Conservation (phyloP, 208 protist species). For the Leishmania turanica region DNA sequence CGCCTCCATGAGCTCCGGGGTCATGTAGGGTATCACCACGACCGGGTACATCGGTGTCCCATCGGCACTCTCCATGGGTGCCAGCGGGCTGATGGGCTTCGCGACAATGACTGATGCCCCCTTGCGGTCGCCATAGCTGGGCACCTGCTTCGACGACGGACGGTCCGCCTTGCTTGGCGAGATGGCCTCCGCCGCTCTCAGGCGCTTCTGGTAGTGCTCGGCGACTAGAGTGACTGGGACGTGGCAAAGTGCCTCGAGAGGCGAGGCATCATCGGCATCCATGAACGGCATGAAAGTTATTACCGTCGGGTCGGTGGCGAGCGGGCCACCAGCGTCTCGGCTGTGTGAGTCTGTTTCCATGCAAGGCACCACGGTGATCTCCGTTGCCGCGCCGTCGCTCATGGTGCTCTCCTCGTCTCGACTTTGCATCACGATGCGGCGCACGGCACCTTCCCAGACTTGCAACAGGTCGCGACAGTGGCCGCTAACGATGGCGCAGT, state of each 20-base stretch:
- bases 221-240: conserved; percentile 22
- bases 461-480: conserved; percentile 37
- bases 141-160: conserved; percentile 23
- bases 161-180: conserved; percentile 15
- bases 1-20: conserved; percentile 42
- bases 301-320: conserved; percentile 3
- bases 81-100: conserved; percentile 28
- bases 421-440: not conserved
- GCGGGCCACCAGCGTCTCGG: not conserved
- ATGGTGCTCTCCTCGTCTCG: conserved; percentile 4
- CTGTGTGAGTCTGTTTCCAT: not conserved
- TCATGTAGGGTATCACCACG: conserved; percentile 52
- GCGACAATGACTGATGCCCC: conserved; percentile 19
- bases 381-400: not conserved
- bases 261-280: not conserved
- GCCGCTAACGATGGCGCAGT: conserved; percentile 65
- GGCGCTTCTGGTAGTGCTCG: conserved; percentile 29
- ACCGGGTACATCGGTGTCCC: conserved; percentile 44
- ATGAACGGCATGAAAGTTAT: conserved; percentile 28
- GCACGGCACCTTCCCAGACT: conserved; percentile 27
- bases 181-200: conserved; percentile 12
- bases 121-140: conserved; percentile 28
- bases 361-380: not conserved
- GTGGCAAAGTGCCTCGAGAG: conserved; percentile 5
- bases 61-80: conserved; percentile 18